Evolutionary conservation across 176 grass and related monocot species (phyloP), one percentile per base, ranked within the genome.

Genomic region (Bromus sterilis): DNA sequence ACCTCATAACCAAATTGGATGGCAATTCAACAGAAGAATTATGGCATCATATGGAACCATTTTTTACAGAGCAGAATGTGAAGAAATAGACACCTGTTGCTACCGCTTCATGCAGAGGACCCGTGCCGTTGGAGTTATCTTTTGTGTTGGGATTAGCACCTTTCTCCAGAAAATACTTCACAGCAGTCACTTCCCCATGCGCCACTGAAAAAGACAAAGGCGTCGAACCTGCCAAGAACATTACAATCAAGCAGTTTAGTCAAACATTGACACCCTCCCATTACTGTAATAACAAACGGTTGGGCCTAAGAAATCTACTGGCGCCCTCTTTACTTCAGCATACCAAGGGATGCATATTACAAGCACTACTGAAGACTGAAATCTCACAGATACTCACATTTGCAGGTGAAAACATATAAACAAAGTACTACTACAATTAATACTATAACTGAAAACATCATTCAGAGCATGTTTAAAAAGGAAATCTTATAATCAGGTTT

Each of bases 81-180:
- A 28, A 68, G 67, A 72, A 59, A 75, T 9, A 12, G 24, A 7
- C 21, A 77, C 77, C 82, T 39, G 60, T 13, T 77, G 48, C 74
- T 24, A 55, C 82, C 0, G 87, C 82, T 33, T 79, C 77, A 28
- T 86, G 83, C 11, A 89, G 71, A 77, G 82, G 53, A 53, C 60
- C 20, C 67, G 30, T 41, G 34, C 87, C 71, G 16, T 23, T 23
- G 28, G 7, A 12, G 75, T 69, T 18, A 68, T 78, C 61, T 37
- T 80, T 56, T 37, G 33, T 77, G 63, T 81, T 81, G 43, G 81
- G 67, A 80, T 80, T 60, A 35, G 87, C 87, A 15, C 87, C 78
- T 58, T 77, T 83, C 25, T 81, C 74, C 33, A 89, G 82, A 68
- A 89, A 78, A 81, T 89, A 89, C 32, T 30, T 78, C 13, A 41